These are phyloP conservation scores for Phlegmacium glaucopus DNA, from an alignment of 768 basidiomycete genomes.

Conservation along the genomic window DNA sequence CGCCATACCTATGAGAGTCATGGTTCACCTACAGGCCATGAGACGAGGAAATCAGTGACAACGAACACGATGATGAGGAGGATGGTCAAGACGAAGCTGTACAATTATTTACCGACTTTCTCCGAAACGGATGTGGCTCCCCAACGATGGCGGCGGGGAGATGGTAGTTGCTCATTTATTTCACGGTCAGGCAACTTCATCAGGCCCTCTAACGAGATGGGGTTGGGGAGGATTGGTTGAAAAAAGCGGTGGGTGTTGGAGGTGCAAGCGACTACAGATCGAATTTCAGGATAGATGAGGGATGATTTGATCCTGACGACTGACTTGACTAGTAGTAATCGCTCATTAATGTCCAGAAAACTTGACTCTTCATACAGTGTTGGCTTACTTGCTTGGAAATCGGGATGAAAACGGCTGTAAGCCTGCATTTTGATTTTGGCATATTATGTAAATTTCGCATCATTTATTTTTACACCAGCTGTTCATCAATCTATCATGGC, in stretches of 20 bases:
- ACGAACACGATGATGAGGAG: slow-evolving; percentile 29
- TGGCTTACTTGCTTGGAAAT: too few species aligned
- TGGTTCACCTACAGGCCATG: slow-evolving; percentile 51
- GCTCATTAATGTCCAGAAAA: too few species aligned
- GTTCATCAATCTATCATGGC: too few species aligned
- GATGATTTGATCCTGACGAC: slow-evolving; percentile 10
- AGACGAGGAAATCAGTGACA: slow-evolving; percentile 49
- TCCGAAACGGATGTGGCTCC: slow-evolving; percentile 15
- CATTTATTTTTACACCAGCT: too few species aligned
- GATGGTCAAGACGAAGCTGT: slow-evolving; percentile 38
- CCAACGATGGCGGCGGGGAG: slow-evolving; percentile 19
- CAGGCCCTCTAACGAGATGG: slow-evolving; percentile 18
- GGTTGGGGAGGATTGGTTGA: slow-evolving; percentile 17
- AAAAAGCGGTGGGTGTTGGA: slow-evolving; percentile 2
- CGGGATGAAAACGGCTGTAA: too few species aligned
- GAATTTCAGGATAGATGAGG: slow-evolving; percentile 7
- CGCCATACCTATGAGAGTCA: not conserved
- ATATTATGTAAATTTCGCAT: too few species aligned
- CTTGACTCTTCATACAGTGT: too few species aligned
- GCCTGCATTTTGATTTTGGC: too few species aligned
- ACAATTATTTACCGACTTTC: slow-evolving; percentile 54
- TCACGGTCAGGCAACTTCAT: slow-evolving; percentile 13
- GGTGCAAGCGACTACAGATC: not conserved
- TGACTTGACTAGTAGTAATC: too few species aligned
- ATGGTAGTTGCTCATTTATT: slow-evolving; percentile 25